A percentile compares a stretch with the other conserved stretches of the same genome.
phyloP scores from a whole-genome alignment of 345 rosid species.

The Chamaenerion angustifolium region DNA sequence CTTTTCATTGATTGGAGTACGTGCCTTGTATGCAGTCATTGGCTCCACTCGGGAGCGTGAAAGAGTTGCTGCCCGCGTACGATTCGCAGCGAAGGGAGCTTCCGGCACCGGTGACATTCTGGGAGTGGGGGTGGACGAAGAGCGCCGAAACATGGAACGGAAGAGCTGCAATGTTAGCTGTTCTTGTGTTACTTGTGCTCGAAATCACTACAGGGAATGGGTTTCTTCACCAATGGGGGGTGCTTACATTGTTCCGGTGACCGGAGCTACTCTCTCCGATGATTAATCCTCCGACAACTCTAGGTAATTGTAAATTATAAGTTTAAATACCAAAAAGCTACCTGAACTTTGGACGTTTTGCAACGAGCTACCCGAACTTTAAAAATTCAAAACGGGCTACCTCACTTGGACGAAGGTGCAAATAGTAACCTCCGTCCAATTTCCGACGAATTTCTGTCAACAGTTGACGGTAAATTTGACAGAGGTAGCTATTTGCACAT shows the following conservation, averaged over 20 bases:
- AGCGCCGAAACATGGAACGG: slow-evolving; percentile 99
- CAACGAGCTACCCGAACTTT: no score
- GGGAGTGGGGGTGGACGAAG: slow-evolving; percentile 99
- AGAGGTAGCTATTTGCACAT: no score
- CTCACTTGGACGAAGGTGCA: no score
- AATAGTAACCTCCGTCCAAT: no score
- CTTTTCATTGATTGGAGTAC: no score
- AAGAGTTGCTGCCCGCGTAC: slow-evolving; percentile 74
- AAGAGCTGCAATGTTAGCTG: slow-evolving; percentile 94
- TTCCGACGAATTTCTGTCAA: no score
- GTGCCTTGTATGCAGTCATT: slow-evolving; percentile 46
- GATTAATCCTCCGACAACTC: no score
- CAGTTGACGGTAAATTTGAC: no score
- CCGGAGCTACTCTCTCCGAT: not conserved
- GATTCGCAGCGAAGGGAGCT: slow-evolving; percentile 88
- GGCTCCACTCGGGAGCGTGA: slow-evolving; percentile 89
- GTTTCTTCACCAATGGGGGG: slow-evolving; percentile 85
- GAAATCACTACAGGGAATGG: slow-evolving; percentile 94
- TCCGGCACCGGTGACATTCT: slow-evolving; percentile 77
- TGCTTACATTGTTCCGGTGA: slow-evolving; percentile 49
- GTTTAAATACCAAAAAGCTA: no score
- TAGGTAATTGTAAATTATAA: no score
- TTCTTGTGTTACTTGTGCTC: slow-evolving; percentile 60
- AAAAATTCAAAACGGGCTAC: no score
- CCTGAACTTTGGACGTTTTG: no score